Evolutionary conservation across 768 basidiomycete genomes (phyloP).

Genomic region (Agaricus subrufescens): DNA sequence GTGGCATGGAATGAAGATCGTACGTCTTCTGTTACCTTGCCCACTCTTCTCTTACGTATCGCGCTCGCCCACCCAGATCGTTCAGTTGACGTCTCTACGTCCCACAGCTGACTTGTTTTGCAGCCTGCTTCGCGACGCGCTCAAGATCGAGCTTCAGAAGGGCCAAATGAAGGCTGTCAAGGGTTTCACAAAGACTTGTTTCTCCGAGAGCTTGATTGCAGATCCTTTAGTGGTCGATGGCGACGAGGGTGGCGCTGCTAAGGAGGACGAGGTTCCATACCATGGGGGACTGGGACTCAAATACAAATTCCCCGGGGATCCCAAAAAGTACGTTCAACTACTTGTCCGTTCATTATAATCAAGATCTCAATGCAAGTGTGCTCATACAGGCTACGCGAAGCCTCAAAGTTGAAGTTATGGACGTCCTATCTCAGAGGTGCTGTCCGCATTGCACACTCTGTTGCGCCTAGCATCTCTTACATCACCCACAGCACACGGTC

Average conservation of each 20-base stretch:
- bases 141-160: slow-evolving; percentile 85
- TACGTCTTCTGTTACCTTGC: slow-evolving; percentile 29
- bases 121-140: slow-evolving; percentile 77
- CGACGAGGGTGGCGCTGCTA: slow-evolving; percentile 55
- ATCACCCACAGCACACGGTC: slow-evolving; percentile 67
- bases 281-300: slow-evolving; percentile 76
- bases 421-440: slow-evolving; percentile 77
- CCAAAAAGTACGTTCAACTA: slow-evolving; percentile 65
- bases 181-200: slow-evolving; percentile 86
- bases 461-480: slow-evolving; percentile 1
- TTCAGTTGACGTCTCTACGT: slow-evolving; percentile 90
- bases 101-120: slow-evolving; percentile 95
- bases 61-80: slow-evolving; percentile 43
- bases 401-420: slow-evolving; percentile 96
- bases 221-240: slow-evolving; percentile 48
- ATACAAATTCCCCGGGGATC: slow-evolving; percentile 90
- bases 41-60: slow-evolving; percentile 4
- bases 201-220: slow-evolving; percentile 84
- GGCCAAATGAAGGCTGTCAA: slow-evolving; percentile 94
- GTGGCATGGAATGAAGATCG: slow-evolving; percentile 94
- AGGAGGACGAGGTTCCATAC: slow-evolving; percentile 46
- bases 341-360: not conserved
- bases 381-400: slow-evolving; percentile 67
- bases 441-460: slow-evolving; percentile 14
- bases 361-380: not conserved